Percentiles rank a stretch among this genome's conserved stretches.
phyloP scores from a whole-genome alignment of 2,329 filamentous ascomycete genomes.

The Cytospora paraplurivora region DNA sequence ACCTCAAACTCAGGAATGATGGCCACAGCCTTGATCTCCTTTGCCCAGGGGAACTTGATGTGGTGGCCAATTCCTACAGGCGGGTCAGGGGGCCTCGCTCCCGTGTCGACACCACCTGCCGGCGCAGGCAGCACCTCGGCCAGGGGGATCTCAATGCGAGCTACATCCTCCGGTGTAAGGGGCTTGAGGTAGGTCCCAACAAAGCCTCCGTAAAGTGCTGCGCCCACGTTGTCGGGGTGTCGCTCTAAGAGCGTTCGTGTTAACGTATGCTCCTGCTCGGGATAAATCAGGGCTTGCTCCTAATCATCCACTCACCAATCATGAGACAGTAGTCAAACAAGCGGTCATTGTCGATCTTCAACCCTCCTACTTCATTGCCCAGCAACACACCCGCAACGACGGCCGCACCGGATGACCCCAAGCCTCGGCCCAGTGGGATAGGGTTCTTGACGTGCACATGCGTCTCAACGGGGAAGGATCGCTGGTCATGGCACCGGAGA shows the following conservation, averaged over 20 bases:
- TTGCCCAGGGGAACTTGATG: constrained; percentile 91
- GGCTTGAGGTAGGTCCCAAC: constrained; percentile 97
- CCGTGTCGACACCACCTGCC: constrained; percentile 88
- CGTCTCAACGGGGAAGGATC: constrained; percentile 81
- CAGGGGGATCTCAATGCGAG: constrained; percentile 88
- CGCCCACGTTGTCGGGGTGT: constrained; percentile 93
- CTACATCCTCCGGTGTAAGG: constrained; percentile 83
- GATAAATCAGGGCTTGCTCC: background rate
- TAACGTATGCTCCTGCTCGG: constrained; percentile 2
- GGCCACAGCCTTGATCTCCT: constrained; percentile 93
- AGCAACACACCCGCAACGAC: constrained; percentile 95
- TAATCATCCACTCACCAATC: constrained; percentile 67
- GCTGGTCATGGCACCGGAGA: constrained; percentile 85
- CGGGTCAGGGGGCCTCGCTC: constrained; percentile 82
- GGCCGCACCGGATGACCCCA: constrained; percentile 94
- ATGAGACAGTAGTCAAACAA: constrained; percentile 96
- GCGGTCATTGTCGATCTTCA: constrained; percentile 76
- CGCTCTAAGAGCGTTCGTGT: constrained; percentile 55
- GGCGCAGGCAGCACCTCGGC: constrained; percentile 90
- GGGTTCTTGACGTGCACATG: constrained; percentile 95
- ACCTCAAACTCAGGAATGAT: constrained; percentile 97
- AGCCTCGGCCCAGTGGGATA: constrained; percentile 86
- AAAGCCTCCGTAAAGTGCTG: constrained; percentile 92
- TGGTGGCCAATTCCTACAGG: constrained; percentile 92
- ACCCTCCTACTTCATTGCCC: constrained; percentile 82